Evolutionary conservation across 345 rosid species (phyloP), one percentile per base, ranked within the genome.

Genomic region (Linum lewisii): DNA sequence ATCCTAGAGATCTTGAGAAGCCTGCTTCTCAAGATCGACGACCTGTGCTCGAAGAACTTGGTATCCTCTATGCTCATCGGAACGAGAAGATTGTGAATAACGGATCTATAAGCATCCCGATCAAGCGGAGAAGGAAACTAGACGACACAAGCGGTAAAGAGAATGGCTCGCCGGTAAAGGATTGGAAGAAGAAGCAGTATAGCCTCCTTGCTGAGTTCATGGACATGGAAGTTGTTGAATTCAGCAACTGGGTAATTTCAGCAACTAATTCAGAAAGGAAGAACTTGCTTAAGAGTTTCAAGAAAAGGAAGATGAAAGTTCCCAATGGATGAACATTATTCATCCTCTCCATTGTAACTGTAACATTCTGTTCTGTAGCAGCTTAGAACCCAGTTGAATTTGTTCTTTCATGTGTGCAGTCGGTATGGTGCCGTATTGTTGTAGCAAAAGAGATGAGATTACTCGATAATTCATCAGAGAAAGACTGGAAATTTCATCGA

Each of bases 61-160:
- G 95, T 24, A 69, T 89, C 68, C 69, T 89, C 13, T 85, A 89
- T 71, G 77, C 85, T 51, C 99, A 89, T 75, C 85, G 97, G 10
- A 86, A 92, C 24, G 91, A 87, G 66, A 79, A 84, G 70, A 72
- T 92, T 19, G 75, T 92, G 72, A 92, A 89, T 55, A 13, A 62
- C 55, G 66, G 80, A 58, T 74, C 53, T 45, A 37, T 66, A 66
- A 52, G 23, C 54, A 8, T 70, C 47, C 21, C 70, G 23, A 21
- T 15, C 13, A 61, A 66, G 53, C 64, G 53, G 32, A 72, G 51
- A 58, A 69, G 70, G 50, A 54, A 57, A 66, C 18, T 32, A 15
- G 69, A 58, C 55, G 36, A 51, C 36, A 64, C 14, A 14, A 68
- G 21, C 45, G 59, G 55, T 22, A 51, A 74, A 72, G 68, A 62